Conservation (phyloP, 2,329 filamentous ascomycete species). For the Cordyceps farinosa region DNA sequence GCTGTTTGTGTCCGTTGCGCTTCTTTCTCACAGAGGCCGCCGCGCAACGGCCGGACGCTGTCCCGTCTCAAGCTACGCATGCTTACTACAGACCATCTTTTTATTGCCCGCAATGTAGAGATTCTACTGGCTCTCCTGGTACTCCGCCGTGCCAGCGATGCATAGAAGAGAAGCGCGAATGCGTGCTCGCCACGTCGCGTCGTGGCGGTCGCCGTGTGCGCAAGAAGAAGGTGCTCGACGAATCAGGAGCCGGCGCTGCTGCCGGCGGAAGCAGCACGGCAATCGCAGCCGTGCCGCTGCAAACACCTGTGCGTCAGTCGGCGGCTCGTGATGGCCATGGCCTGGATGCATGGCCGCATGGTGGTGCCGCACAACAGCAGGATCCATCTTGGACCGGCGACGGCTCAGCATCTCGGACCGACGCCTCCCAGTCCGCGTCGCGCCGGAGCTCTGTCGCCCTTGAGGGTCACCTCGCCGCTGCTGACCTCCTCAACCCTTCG, state of each 20-base stretch:
- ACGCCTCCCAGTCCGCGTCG: conserved; percentile 17
- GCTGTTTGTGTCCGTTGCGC: not conserved
- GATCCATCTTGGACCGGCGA: conserved; percentile 16
- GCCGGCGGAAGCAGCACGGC: not conserved
- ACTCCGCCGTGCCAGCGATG: conserved; percentile 38
- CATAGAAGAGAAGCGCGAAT: conserved; percentile 35
- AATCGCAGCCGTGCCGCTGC: not conserved
- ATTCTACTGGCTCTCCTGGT: conserved; percentile 33
- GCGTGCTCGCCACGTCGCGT: conserved; percentile 38
- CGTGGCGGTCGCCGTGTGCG: conserved; percentile 33
- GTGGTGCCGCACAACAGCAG: not conserved
- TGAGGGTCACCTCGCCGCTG: conserved; percentile 39
- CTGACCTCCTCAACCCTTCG: conserved; percentile 40
- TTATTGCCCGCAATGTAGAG: conserved; percentile 22
- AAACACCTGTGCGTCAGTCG: not conserved
- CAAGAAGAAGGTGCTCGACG: conserved; percentile 11
- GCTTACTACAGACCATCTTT: not conserved
- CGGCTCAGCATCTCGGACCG: conserved; percentile 13
- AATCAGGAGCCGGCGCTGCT: not conserved
- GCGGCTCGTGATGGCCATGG: not conserved
- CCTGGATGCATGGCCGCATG: conserved; percentile 20
- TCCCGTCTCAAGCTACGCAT: not conserved
- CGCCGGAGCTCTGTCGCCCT: conserved; percentile 24
- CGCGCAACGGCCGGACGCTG: not conserved
- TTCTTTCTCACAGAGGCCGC: not conserved